Base-by-base conservation (phyloP, 176 grass and related monocot genomes). In the Hordeum marinum region DNA sequence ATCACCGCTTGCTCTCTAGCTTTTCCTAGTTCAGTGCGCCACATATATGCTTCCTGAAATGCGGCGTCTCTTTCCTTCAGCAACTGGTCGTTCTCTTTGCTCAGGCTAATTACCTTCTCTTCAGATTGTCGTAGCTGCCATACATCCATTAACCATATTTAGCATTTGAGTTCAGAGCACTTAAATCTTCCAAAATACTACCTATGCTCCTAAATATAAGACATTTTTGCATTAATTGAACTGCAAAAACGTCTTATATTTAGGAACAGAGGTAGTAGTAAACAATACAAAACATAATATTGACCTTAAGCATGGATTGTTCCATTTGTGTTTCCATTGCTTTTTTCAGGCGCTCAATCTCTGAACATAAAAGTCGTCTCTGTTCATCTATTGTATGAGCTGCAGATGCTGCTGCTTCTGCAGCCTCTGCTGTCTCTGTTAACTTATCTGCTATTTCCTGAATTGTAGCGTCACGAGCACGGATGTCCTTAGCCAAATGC, bases 11-110 rank as follows among this genome's bases (percentile, higher is more conserved):
- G 96, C 81, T 96, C 96, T 85, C 90, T 91, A 80, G 96, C 96
- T 79, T 99, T 99, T 61, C 90, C 96, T 85, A 99, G 91, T 89
- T 99, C 94, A 83, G 90, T 90, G 24, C 94, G 91, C 96, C 93
- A 99, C 88, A 96, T 65, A 54, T 94, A 91, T 68, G 96, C 85
- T 72, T 99, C 96, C 80, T 90, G 91, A 79, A 96, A 52, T 74
- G 91, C 94, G 41, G 91, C 80, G 26, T 99, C 91, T 58, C 92
- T 95, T 88, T 96, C 91, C 82, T 94, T 99, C 75, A 91, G 77
- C 79, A 99, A 87, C 72, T 88, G 81, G 24, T 96, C 94, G 86
- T 94, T 92, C 83, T 91, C 88, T 90, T 84, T 96, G 70, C 83
- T 89, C 63, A 94, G 84, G 76, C 72, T 83, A 32, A 85, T 91